Evolutionary conservation across 805 yeast genomes (phyloP).

Genomic region (Cyberlindnera xylosilytica): DNA sequence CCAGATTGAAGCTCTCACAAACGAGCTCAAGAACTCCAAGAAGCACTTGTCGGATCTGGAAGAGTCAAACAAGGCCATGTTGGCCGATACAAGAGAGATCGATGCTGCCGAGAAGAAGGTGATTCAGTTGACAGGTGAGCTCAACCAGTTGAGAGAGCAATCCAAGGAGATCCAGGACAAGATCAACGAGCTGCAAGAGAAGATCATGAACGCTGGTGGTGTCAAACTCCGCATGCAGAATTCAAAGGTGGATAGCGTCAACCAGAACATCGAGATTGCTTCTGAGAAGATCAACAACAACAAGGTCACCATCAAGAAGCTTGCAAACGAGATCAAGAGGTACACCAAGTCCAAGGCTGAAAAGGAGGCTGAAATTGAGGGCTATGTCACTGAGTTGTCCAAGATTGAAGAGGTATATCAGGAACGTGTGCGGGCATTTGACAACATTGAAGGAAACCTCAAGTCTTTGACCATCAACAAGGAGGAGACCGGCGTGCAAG

Average conservation of each 20-base stretch:
- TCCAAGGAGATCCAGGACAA: constrained; percentile 53
- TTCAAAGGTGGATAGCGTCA: constrained; percentile 74
- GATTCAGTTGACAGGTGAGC: constrained; percentile 36
- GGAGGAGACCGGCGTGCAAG: constrained; percentile 38
- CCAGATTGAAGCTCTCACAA: constrained; percentile 59
- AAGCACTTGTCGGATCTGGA: constrained; percentile 39
- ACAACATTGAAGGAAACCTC: constrained; percentile 34
- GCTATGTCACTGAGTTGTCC: constrained; percentile 32
- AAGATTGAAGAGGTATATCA: constrained; percentile 31
- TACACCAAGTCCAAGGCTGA: constrained; percentile 44
- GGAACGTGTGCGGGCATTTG: constrained; percentile 25
- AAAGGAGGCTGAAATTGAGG: constrained; percentile 44
- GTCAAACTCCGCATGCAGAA: constrained; percentile 74
- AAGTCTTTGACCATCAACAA: constrained; percentile 28
- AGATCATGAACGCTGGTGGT: constrained; percentile 91
- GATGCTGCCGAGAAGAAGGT: constrained; percentile 34
- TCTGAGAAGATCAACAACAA: constrained; percentile 56
- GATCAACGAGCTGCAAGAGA: constrained; percentile 63
- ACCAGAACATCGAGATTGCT: constrained; percentile 60
- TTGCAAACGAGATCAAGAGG: constrained; percentile 61
- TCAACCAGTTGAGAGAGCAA: constrained; percentile 44
- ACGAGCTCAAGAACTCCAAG: constrained; percentile 49
- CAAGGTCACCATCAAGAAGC: constrained; percentile 52
- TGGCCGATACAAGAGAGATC: constrained; percentile 35
- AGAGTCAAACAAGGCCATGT: constrained; percentile 19